Evolutionary conservation across 768 basidiomycete genomes (phyloP).

Genomic region (Fomitopsis serialis): DNA sequence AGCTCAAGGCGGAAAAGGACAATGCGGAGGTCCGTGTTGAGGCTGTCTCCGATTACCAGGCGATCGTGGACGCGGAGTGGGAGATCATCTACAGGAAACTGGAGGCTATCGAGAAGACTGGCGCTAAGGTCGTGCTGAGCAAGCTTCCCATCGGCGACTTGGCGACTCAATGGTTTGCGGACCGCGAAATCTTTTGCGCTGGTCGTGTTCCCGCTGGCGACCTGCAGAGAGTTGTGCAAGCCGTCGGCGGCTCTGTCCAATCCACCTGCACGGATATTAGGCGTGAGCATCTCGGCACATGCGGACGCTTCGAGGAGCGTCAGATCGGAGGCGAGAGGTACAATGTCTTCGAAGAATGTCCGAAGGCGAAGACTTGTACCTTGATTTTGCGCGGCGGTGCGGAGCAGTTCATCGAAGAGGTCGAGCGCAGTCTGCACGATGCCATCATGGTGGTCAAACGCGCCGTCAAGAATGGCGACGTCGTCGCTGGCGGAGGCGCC

Average conservation of each 20-base stretch:
- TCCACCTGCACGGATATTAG: slow-evolving; percentile 92
- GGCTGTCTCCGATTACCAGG: slow-evolving; percentile 96
- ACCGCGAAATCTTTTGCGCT: slow-evolving; percentile 97
- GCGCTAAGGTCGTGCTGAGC: slow-evolving; percentile 95
- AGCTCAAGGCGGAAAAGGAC: slow-evolving; percentile 98
- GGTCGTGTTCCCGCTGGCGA: slow-evolving; percentile 90
- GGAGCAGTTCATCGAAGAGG: slow-evolving; percentile 98
- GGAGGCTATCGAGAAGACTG: slow-evolving; percentile 91
- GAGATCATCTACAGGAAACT: slow-evolving; percentile 98
- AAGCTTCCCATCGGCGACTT: slow-evolving; percentile 98
- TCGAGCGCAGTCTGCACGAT: slow-evolving; percentile 95
- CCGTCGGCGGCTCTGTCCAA: slow-evolving; percentile 91
- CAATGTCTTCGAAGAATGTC: slow-evolving; percentile 91
- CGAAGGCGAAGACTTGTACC: slow-evolving; percentile 94
- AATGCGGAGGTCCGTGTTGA: slow-evolving; percentile 98
- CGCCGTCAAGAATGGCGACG: slow-evolving; percentile 90
- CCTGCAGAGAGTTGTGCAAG: slow-evolving; percentile 90
- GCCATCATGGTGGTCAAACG: slow-evolving; percentile 99
- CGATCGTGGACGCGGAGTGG: slow-evolving; percentile 99
- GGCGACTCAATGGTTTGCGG: slow-evolving; percentile 99
- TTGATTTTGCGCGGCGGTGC: slow-evolving; percentile 92
- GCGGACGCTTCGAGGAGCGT: slow-evolving; percentile 86
- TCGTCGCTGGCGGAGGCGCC: slow-evolving; percentile 97
- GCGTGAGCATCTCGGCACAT: slow-evolving; percentile 89
- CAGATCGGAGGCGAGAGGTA: slow-evolving; percentile 97